phyloP scores from a whole-genome alignment of 169 alveolate species.

The Plasmodium falciparum region DNA sequence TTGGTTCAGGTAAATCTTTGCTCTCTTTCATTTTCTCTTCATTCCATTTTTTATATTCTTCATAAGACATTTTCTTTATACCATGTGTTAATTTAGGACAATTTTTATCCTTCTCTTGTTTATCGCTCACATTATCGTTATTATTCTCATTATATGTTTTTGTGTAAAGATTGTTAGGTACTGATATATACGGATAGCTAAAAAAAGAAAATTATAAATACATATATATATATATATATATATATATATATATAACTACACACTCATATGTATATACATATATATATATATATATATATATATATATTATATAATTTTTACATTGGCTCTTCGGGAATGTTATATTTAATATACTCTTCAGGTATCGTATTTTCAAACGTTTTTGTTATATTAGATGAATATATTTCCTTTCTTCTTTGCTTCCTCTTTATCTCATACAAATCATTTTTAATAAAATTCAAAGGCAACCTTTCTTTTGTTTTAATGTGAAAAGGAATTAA shows the following conservation, averaged over 20 bases:
- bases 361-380: slow-evolving; percentile 14
- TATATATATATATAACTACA: neutral
- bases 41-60: slow-evolving; percentile 22
- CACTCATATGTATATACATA: neutral
- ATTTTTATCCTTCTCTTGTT: neutral
- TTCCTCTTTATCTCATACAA: neutral
- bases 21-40: slow-evolving; percentile 1
- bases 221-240: neutral
- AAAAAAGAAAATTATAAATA: neutral
- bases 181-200: slow-evolving; percentile 54
- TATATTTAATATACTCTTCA: slow-evolving; percentile 52
- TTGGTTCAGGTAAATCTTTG: slow-evolving; percentile 29
- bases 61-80: slow-evolving; percentile 3
- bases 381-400: slow-evolving; percentile 22
- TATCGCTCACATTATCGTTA: neutral
- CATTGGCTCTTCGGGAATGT: slow-evolving; percentile 64
- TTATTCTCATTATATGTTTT: slow-evolving; percentile 1
- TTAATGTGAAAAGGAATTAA: neutral
- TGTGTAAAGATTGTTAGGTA: slow-evolving; percentile 47
- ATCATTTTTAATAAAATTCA: slow-evolving; percentile 15
- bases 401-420: slow-evolving; percentile 7
- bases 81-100: neutral
- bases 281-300: slow-evolving; percentile 18
- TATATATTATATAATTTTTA: slow-evolving; percentile 7
- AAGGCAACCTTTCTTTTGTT: neutral